phyloP scores from a whole-genome alignment of 2,329 filamentous ascomycete species.

The Saccharata proteae region DNA sequence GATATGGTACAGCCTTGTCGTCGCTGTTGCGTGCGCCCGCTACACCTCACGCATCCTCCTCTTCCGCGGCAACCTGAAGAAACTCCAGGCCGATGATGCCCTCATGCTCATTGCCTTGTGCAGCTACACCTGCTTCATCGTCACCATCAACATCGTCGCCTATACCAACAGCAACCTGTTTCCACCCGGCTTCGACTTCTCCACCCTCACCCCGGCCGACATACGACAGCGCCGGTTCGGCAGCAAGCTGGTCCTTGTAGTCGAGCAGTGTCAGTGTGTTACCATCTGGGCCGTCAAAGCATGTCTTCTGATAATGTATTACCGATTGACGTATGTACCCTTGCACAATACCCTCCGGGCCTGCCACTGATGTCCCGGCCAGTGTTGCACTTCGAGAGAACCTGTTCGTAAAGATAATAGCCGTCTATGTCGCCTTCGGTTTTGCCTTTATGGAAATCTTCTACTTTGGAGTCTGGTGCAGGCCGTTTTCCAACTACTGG shows the following conservation, averaged over 20 bases:
- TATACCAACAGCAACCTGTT: slow-evolving; percentile 31
- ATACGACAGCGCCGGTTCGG: slow-evolving; percentile 26
- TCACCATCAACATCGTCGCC: slow-evolving; percentile 32
- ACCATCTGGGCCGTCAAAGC: slow-evolving; percentile 25
- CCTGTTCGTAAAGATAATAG: slow-evolving; percentile 20
- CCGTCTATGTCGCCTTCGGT: slow-evolving; percentile 20
- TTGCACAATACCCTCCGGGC: slow-evolving; percentile 1
- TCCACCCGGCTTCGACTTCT: slow-evolving; percentile 34
- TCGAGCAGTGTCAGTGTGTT: slow-evolving; percentile 25
- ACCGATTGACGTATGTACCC: slow-evolving; percentile 20
- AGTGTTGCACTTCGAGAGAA: slow-evolving; percentile 20
- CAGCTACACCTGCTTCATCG: slow-evolving; percentile 38
- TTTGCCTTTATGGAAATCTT: slow-evolving; percentile 28
- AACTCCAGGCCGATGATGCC: slow-evolving; percentile 45
- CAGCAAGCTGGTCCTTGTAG: slow-evolving; percentile 26
- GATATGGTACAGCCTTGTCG: slow-evolving; percentile 34
- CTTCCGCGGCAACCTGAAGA: slow-evolving; percentile 32
- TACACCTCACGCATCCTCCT: slow-evolving; percentile 33
- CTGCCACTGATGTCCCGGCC: neutral
- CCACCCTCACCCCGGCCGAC: slow-evolving; percentile 19
- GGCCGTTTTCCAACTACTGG: slow-evolving; percentile 27
- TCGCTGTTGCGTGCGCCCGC: slow-evolving; percentile 25
- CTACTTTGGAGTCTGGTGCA: slow-evolving; percentile 29
- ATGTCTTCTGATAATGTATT: slow-evolving; percentile 26
- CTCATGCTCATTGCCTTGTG: slow-evolving; percentile 41